Base-by-base conservation (phyloP, 1,139 yeast species). In the Magnusiomyces ingens region DNA sequence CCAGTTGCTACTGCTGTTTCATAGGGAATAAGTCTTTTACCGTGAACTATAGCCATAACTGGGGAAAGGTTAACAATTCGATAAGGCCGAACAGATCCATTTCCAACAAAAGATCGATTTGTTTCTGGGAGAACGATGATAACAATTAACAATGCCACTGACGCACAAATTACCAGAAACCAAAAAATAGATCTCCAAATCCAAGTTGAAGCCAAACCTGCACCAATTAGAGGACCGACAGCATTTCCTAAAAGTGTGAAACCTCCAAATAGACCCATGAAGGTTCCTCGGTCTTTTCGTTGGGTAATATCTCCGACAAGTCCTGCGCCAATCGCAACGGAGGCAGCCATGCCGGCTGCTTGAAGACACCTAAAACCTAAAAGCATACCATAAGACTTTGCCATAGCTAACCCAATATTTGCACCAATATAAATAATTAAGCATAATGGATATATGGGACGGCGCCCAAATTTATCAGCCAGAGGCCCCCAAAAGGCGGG, bases 141-240 rank as follows among this genome's bases (percentile, higher is more conserved):
- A 10, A 71, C 53, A 1, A 62, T 36, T 13, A 62, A 36, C 1
- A 81, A 21, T 1, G 75, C 63, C 1, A 74, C 73, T 1, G 82
- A 81, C 17, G 83, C 76, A 4, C 82, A 78, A 22, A 85, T 80
- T 2, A 84, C 81, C 51, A 85, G 68, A 58, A 86, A 84, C 80
- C 88, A 83, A 63, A 87, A 88, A 26, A 86, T 81, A 0, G 88
- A 82, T 56, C 89, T 74, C 94, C 95, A 87, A 10, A 78, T 76
- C 73, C 84, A 79, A 17, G 75, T 67, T 1, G 78, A 68, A 1
- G 82, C 78, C 40, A 87, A 66, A 0, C 77, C 80, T 5, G 91
- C 85, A 18, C 95, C 95, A 26, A 87, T 69, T 12, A 87, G 68
- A 0, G 94, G 89, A 5, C 95, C 91, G 57, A 85, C 73, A 0